A percentile compares a stretch with the other conserved stretches of the same genome.
phyloP scores from a whole-genome alignment of 192 early-diverging fungal species.

The Glomus cerebriforme region DNA sequence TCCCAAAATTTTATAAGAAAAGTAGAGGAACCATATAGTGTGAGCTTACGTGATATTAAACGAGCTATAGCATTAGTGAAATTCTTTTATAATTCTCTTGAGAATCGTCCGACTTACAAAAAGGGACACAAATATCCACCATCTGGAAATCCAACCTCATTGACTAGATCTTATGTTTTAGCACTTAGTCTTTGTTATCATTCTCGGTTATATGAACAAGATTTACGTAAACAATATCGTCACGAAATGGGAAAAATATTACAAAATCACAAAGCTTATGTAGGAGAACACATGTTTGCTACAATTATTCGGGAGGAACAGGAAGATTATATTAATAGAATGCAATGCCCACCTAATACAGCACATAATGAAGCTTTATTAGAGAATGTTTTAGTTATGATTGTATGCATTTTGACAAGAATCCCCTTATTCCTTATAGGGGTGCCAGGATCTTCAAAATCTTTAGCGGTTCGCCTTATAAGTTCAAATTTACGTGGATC shows the following conservation, averaged over 20 bases:
- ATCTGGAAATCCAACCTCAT: background rate
- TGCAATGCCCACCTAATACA: background rate
- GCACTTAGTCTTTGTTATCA: slow-evolving; percentile 13
- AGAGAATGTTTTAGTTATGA: slow-evolving; percentile 26
- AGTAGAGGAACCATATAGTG: slow-evolving; percentile 18
- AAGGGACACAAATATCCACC: background rate
- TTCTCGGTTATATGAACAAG: background rate
- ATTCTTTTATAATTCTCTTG: background rate
- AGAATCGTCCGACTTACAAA: background rate
- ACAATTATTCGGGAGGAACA: slow-evolving; percentile 13
- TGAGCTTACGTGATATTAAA: slow-evolving; percentile 32
- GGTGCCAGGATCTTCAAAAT: slow-evolving; percentile 27
- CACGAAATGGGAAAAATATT: slow-evolving; percentile 12
- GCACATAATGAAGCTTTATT: slow-evolving; percentile 20
- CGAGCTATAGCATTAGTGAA: slow-evolving; percentile 9
- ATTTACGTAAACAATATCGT: background rate
- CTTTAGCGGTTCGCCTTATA: slow-evolving; percentile 24
- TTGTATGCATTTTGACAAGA: slow-evolving; percentile 29
- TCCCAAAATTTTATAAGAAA: slow-evolving; percentile 29
- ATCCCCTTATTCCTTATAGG: slow-evolving; percentile 32
- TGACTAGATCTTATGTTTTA: slow-evolving; percentile 1
- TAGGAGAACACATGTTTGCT: background rate
- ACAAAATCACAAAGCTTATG: background rate
- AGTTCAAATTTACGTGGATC: slow-evolving; percentile 29
- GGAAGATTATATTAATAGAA: slow-evolving; percentile 21